Percentiles rank a stretch among this genome's conserved stretches.
Conservation (phyloP, 176 grass and related monocot species). For the Ampelocalamus luodianensis region DNA sequence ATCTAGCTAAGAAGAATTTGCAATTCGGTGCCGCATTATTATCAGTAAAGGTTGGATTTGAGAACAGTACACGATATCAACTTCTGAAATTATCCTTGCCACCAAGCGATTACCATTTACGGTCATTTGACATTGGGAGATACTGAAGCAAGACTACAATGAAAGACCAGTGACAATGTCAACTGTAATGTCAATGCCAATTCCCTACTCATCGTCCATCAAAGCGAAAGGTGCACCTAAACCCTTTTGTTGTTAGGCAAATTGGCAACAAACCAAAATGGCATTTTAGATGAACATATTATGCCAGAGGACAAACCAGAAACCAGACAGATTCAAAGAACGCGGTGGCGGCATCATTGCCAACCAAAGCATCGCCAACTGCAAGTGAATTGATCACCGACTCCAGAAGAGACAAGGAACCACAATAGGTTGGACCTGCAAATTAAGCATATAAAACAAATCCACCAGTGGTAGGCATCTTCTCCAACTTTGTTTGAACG, state of each 20-base stretch:
- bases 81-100: neutral
- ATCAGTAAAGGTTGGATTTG: neutral
- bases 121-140: neutral
- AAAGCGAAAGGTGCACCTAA: conserved; percentile 32
- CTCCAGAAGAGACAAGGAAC: conserved; percentile 41
- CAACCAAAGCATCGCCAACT: conserved; percentile 28
- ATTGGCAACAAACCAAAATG: neutral
- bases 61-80: neutral
- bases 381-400: neutral
- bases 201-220: neutral
- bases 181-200: neutral
- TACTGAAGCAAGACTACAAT: neutral
- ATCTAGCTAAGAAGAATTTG: neutral
- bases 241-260: neutral
- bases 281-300: conserved; percentile 1
- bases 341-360: neutral
- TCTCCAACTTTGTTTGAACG: conserved; percentile 18
- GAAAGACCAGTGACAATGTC: neutral
- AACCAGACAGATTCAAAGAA: conserved; percentile 30
- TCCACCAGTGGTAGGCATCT: conserved; percentile 32
- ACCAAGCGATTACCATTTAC: neutral
- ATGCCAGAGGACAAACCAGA: neutral
- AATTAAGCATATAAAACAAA: conserved; percentile 24
- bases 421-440: conserved; percentile 38
- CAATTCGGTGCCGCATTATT: neutral